These are phyloP conservation scores for Aureobasidium sp. DNA, from an alignment of 2,329 filamentous ascomycete genomes.

Conservation along the genomic window DNA sequence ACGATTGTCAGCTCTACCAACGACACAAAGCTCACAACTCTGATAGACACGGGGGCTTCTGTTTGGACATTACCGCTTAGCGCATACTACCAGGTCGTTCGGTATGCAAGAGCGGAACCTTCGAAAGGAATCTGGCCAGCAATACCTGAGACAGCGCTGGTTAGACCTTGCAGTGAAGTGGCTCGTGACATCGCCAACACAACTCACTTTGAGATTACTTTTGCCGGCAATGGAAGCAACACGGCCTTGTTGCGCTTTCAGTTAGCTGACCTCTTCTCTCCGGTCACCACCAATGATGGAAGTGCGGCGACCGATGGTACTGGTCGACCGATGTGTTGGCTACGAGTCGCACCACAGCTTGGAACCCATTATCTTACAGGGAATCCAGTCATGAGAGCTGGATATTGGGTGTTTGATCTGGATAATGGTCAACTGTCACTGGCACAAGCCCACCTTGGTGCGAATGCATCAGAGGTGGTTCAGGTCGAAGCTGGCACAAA, in stretches of 20 bases:
- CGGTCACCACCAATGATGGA: neutral
- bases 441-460: constrained; percentile 23
- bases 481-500: neutral
- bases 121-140: neutral
- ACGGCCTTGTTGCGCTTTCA: neutral
- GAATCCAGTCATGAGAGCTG: constrained; percentile 28
- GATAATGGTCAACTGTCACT: constrained; percentile 30
- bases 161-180: constrained; percentile 4
- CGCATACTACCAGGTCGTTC: constrained; percentile 21
- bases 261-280: neutral
- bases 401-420: constrained; percentile 32
- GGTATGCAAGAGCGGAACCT: neutral
- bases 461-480: neutral
- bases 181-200: neutral
- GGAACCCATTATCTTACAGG: constrained; percentile 18
- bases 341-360: neutral
- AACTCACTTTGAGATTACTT: neutral
- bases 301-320: neutral
- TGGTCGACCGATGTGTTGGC: neutral
- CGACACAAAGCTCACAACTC: constrained; percentile 17
- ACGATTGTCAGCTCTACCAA: constrained; percentile 12
- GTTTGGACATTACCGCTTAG: constrained; percentile 24
- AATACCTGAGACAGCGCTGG: neutral
- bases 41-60: constrained; percentile 29
- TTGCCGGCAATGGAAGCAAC: neutral